Percentiles rank a stretch among this genome's conserved stretches.
Conservation (phyloP, 768 basidiomycete species). For the Ramaria sp. region DNA sequence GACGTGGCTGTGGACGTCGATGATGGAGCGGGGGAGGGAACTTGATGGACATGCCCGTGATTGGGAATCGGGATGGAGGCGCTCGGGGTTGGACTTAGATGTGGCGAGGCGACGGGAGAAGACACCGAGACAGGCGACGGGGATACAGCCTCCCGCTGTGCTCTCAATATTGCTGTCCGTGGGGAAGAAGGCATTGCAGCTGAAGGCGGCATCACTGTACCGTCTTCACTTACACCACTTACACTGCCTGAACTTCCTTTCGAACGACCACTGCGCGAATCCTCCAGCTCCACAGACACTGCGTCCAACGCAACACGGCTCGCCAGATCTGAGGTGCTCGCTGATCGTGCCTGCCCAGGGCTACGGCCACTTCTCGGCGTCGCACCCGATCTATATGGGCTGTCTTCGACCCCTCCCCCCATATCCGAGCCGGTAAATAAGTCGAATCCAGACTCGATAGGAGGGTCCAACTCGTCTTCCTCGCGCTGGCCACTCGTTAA, state of each 20-base stretch:
- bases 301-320: background rate
- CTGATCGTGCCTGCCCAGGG: background rate
- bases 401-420: background rate
- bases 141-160: too few species aligned
- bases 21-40: background rate
- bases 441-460: background rate
- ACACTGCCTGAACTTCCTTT: conserved; percentile 2
- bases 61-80: background rate
- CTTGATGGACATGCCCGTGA: background rate
- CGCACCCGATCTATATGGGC: background rate
- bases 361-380: background rate
- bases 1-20: background rate
- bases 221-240: conserved; percentile 8
- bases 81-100: background rate
- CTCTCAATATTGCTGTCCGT: background rate
- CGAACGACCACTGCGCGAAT: background rate
- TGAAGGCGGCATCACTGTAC: conserved; percentile 3
- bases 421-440: background rate
- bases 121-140: background rate
- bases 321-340: background rate
- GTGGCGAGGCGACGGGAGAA: background rate
- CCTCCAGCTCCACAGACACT: background rate
- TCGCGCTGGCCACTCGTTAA: background rate
- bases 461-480: background rate
- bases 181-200: background rate